A percentile compares a stretch with the other conserved stretches of the same genome.
Conservation (phyloP, 164 flowering plant genomes). For the Macadamia tetraphylla region DNA sequence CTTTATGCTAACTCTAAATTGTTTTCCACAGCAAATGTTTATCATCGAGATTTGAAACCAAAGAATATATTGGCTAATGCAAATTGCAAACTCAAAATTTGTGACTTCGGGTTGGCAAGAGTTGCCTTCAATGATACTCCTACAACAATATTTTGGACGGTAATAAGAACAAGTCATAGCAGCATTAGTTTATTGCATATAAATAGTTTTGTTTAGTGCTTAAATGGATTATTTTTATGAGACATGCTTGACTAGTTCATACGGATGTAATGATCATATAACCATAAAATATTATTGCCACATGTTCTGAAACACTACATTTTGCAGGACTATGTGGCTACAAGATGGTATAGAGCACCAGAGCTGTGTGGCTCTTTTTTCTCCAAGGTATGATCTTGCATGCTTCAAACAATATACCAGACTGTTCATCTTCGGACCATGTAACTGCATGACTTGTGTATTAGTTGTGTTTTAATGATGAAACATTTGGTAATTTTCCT, state of each 20-base stretch:
- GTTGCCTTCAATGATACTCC: constrained; percentile 87
- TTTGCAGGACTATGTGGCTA: constrained; percentile 64
- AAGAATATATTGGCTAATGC: constrained; percentile 95
- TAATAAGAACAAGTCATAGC: constrained; percentile 13
- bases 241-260: too few species aligned
- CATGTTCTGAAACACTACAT: neutral
- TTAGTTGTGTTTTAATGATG: too few species aligned
- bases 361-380: constrained; percentile 71
- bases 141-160: constrained; percentile 88
- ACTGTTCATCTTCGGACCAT: too few species aligned
- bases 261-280: neutral
- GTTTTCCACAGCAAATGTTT: constrained; percentile 43
- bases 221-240: too few species aligned
- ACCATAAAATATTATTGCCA: neutral
- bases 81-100: constrained; percentile 86
- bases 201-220: too few species aligned
- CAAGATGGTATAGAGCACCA: constrained; percentile 79
- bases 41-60: constrained; percentile 88
- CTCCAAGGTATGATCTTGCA: constrained; percentile 41
- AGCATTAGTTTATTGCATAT: too few species aligned
- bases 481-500: too few species aligned
- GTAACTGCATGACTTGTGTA: too few species aligned
- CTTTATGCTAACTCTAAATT: constrained; percentile 15
- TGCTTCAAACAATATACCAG: too few species aligned
- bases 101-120: constrained; percentile 94